Conservation (phyloP, 768 basidiomycete genomes). For the Lanmaoa pseudosensibilis region DNA sequence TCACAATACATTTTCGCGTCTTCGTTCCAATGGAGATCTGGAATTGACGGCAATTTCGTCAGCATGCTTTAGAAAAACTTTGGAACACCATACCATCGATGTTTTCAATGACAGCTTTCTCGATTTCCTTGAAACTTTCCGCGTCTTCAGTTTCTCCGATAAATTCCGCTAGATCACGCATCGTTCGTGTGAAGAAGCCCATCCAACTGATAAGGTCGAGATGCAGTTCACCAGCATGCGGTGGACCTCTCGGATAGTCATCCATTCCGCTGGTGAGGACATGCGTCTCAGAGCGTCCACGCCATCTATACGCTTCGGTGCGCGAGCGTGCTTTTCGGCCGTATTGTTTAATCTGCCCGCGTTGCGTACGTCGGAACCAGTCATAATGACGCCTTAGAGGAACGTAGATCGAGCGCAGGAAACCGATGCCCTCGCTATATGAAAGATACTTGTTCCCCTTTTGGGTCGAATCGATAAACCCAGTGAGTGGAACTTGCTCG, state of each 20-base stretch:
- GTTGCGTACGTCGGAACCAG: slow-evolving; percentile 94
- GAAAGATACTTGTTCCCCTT: slow-evolving; percentile 51
- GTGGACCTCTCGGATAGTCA: slow-evolving; percentile 89
- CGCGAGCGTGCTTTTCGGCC: slow-evolving; percentile 80
- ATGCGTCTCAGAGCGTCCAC: slow-evolving; percentile 82
- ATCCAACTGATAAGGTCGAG: slow-evolving; percentile 95
- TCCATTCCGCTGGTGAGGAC: slow-evolving; percentile 95
- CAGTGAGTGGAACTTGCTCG: slow-evolving; percentile 51
- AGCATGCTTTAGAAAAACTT: neutral
- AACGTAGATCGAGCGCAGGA: slow-evolving; percentile 77
- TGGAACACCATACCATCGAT: slow-evolving; percentile 64
- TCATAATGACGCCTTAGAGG: slow-evolving; percentile 90
- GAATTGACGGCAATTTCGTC: neutral
- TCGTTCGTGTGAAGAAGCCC: slow-evolving; percentile 92
- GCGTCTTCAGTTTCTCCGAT: slow-evolving; percentile 85
- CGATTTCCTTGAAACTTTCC: slow-evolving; percentile 71
- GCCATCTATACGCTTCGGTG: slow-evolving; percentile 92
- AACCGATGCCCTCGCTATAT: slow-evolving; percentile 61
- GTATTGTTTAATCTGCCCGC: slow-evolving; percentile 92
- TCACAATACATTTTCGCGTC: slow-evolving; percentile 93
- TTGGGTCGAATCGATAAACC: slow-evolving; percentile 21
- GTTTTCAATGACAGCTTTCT: slow-evolving; percentile 78
- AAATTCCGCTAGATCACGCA: slow-evolving; percentile 86
- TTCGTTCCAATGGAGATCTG: slow-evolving; percentile 93
- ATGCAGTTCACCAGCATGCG: slow-evolving; percentile 90